phyloP scores from a whole-genome alignment of 495 filamentous ascomycete species.

The Lentithecium fluviatile region DNA sequence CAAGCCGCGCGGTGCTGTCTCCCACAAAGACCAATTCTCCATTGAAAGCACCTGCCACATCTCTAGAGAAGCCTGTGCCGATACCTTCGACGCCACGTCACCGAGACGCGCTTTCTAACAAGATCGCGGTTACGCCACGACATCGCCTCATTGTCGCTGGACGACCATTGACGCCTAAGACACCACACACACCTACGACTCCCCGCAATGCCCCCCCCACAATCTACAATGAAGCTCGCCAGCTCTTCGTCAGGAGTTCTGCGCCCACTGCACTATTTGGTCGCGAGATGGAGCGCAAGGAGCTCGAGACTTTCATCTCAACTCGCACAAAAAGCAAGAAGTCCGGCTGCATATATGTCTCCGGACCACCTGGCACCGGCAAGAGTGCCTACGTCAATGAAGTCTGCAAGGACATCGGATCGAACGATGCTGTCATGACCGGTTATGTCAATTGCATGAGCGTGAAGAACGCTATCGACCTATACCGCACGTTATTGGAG shows the following conservation, averaged over 20 bases:
- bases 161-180: constrained; percentile 52
- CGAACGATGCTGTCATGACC: constrained; percentile 48
- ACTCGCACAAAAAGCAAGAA: constrained; percentile 57
- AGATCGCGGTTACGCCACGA: constrained; percentile 64
- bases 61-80: constrained; percentile 35
- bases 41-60: constrained; percentile 36
- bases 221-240: constrained; percentile 82
- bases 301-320: constrained; percentile 68
- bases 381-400: constrained; percentile 92
- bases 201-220: constrained; percentile 60
- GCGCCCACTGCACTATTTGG: constrained; percentile 76
- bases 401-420: constrained; percentile 60
- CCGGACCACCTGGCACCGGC: constrained; percentile 91
- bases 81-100: constrained; percentile 66
- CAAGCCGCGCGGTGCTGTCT: constrained; percentile 33
- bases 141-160: constrained; percentile 64
- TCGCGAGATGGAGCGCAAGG: constrained; percentile 72
- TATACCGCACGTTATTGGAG: constrained; percentile 72
- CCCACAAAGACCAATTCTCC: constrained; percentile 39
- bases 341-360: constrained; percentile 91
- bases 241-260: constrained; percentile 77
- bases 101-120: constrained; percentile 62
- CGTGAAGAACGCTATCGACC: constrained; percentile 76
- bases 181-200: constrained; percentile 62
- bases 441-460: constrained; percentile 95